Base-by-base conservation (phyloP, 257 asterid genomes). In the Ehretia macrophylla region DNA sequence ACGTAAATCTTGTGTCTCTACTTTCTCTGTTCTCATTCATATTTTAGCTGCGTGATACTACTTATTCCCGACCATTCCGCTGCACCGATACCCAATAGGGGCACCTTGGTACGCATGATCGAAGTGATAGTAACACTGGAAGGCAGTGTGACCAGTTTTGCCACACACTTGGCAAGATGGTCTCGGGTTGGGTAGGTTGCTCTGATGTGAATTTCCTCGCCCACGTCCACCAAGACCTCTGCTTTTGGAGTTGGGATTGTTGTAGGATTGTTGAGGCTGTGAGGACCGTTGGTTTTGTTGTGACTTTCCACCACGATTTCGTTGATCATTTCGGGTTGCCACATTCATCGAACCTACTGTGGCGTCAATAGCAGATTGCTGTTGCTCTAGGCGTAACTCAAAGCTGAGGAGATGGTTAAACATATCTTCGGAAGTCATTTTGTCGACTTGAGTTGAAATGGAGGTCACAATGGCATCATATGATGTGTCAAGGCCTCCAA, bases 401-500 rank as follows among this genome's bases (percentile, higher is more conserved):
- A 56, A 56, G 13, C 14, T 18, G 22, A 56, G 48, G 16, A 56
- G 61, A 56, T 56, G 61, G 48, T 56, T 56, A 37, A 56, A 56
- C 48, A 56, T 56, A 22, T 56, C 61, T 32, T 56, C 48, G 14
- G 23, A 56, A n/a, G 61, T 13, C 48, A 56, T 56, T 56, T 56
- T 38, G 23, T 56, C 48, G 8, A 38, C 23, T 56, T 56, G 48
- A 16, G 61, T 56, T 6, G 48, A 32, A 14, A 37, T 32, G 19
- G 38, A 37, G 16, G 61, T 23, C 18, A 35, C 9, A 32, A 55
- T 55, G 18, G 60, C 60, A 17, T 55, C 60, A 55, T 55, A 55
- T 11, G 45, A 55, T 8, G 18, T 22, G 18, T 55, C 60, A 32
- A 55, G 60, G 13, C 45, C 42, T 38, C 19, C 60, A 32, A 55